phyloP scores from a whole-genome alignment of 2,329 filamentous ascomycete species.

The Apiospora hydei region DNA sequence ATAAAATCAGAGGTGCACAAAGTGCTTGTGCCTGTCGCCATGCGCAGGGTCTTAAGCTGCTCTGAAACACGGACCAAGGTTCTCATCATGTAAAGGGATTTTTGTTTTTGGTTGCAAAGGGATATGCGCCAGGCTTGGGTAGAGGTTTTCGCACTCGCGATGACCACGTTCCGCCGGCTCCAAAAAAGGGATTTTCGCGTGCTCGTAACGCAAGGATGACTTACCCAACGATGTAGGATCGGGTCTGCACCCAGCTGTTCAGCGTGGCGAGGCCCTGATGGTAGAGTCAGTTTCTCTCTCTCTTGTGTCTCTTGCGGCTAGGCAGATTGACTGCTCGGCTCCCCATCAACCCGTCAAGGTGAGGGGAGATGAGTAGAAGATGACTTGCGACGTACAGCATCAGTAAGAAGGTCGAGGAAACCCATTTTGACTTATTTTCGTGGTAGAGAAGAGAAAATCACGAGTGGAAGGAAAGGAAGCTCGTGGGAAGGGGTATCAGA shows the following conservation, averaged over 20 bases:
- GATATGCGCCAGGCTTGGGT: constrained; percentile 17
- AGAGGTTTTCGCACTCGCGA: constrained; percentile 26
- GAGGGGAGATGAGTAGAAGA: constrained; percentile 16
- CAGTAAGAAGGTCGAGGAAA: constrained; percentile 66
- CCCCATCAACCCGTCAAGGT: neutral
- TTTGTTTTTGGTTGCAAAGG: constrained; percentile 27
- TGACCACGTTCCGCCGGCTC: constrained; percentile 9
- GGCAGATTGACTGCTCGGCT: constrained; percentile 14
- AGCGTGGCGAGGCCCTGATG: constrained; percentile 46
- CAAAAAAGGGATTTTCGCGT: neutral
- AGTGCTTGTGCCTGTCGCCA: constrained; percentile 46
- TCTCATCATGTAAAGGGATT: constrained; percentile 65
- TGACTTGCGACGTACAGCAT: constrained; percentile 46
- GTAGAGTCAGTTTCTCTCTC: constrained; percentile 29
- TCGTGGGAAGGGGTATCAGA: constrained; percentile 40
- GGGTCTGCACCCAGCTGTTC: constrained; percentile 69
- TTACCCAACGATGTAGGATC: constrained; percentile 78
- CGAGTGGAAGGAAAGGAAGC: constrained; percentile 30
- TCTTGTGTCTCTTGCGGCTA: constrained; percentile 16
- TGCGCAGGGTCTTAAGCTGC: constrained; percentile 77
- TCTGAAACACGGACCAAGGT: constrained; percentile 85
- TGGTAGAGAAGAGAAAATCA: constrained; percentile 28
- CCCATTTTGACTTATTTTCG: constrained; percentile 55
- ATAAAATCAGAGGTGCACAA: constrained; percentile 46
- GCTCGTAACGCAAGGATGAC: constrained; percentile 42